These are phyloP conservation scores for Coemansia sp. DNA, from an alignment of 192 early-diverging fungal genomes.

Conservation along the genomic window DNA sequence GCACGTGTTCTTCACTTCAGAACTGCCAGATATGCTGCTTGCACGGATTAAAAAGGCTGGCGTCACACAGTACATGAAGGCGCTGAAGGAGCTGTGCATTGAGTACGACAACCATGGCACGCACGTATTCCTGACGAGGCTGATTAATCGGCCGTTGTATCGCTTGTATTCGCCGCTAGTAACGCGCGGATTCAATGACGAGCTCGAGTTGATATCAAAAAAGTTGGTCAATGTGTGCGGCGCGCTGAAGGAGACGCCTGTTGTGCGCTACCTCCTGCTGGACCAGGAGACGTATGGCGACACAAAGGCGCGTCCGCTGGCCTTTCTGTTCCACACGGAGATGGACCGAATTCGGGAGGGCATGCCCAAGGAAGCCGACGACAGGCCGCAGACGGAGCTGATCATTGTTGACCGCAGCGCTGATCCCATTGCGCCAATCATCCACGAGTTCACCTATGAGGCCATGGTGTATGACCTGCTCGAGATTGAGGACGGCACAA, in stretches of 20 bases:
- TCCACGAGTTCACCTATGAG: constrained; percentile 99
- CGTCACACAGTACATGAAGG: constrained; percentile 35
- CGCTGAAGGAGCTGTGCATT: constrained; percentile 55
- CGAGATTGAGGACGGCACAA: constrained; percentile 48
- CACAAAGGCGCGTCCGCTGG: constrained; percentile 74
- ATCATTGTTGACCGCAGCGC: constrained; percentile 90
- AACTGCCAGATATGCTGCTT: constrained; percentile 45
- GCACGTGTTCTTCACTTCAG: constrained; percentile 53
- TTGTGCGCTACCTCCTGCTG: constrained; percentile 88
- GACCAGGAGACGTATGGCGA: constrained; percentile 62
- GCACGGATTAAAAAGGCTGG: constrained; percentile 32
- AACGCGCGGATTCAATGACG: constrained; percentile 31
- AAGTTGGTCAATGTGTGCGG: constrained; percentile 86
- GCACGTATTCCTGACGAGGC: constrained; percentile 42
- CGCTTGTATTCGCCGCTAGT: constrained; percentile 55
- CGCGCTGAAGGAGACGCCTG: constrained; percentile 86
- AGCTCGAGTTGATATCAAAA: constrained; percentile 54
- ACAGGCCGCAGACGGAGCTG: constrained; percentile 66
- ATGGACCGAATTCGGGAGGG: constrained; percentile 77
- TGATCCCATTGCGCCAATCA: constrained; percentile 84
- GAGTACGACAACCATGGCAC: constrained; percentile 45
- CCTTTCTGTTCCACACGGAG: constrained; percentile 77
- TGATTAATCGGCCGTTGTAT: constrained; percentile 45
- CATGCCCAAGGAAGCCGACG: constrained; percentile 57
- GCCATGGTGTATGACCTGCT: constrained; percentile 96